phyloP scores from a whole-genome alignment of 257 asterid species.

The Nicotiana obtusifolia region DNA sequence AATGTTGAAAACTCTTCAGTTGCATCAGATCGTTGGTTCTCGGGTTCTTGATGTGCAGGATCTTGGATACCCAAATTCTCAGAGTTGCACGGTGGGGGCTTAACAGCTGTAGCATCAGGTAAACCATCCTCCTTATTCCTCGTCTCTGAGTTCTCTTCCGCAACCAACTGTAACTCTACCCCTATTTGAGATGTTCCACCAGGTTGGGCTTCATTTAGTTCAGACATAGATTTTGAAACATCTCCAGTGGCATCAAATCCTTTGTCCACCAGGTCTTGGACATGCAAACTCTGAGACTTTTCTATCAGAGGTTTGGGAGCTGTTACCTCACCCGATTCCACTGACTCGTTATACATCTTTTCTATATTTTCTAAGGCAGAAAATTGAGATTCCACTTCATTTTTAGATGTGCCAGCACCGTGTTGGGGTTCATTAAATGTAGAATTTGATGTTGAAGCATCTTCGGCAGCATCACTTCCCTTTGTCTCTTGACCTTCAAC shows the following conservation, averaged over 20 bases:
- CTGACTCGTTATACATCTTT: background rate
- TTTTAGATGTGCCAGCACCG: background rate
- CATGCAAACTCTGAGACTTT: background rate
- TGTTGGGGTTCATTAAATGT: background rate
- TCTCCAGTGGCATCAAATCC: background rate
- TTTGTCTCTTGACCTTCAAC: conserved; percentile 8
- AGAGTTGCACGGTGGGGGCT: background rate
- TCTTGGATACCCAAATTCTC: background rate
- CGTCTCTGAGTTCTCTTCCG: background rate
- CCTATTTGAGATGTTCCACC: conserved; percentile 3
- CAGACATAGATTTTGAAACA: conserved; percentile 14
- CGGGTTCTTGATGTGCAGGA: conserved; percentile 3
- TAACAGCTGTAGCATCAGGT: background rate
- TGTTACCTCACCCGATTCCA: background rate
- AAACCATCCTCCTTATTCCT: conserved; percentile 2
- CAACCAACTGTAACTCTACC: conserved; percentile 1
- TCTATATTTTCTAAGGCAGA: background rate
- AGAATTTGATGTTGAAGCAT: conserved; percentile 5
- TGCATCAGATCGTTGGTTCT: background rate
- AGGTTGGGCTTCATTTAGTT: conserved; percentile 1
- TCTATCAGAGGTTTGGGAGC: background rate
- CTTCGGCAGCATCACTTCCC: background rate
- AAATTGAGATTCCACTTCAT: background rate
- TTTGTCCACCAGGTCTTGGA: conserved; percentile 7
- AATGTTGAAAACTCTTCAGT: background rate